Percentiles rank a stretch among this genome's conserved stretches.
Evolutionary conservation across 208 protist species (phyloP).

Genomic region (Porcisia hertigi): DNA sequence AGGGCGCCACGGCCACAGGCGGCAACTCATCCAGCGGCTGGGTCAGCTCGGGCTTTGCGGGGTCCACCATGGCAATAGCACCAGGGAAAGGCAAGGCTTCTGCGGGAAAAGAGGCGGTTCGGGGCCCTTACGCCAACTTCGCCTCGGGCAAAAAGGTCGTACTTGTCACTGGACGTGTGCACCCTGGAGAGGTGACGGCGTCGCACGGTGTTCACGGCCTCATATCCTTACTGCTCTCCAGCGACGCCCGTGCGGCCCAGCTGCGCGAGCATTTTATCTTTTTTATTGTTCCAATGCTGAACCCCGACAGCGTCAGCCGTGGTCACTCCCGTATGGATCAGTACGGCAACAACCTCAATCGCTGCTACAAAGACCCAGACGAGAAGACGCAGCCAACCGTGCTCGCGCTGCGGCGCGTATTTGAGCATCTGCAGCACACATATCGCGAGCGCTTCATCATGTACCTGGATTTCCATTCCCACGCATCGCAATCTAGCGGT

Average conservation of each 20-base stretch:
- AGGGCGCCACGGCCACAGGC: not conserved
- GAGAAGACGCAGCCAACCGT: slow-evolving; percentile 79
- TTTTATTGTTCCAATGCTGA: slow-evolving; percentile 93
- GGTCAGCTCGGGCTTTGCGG: not conserved
- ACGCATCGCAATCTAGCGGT: slow-evolving; percentile 87
- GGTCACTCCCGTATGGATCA: slow-evolving; percentile 93
- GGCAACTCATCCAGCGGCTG: not conserved
- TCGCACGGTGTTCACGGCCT: slow-evolving; percentile 91
- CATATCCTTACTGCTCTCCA: slow-evolving; percentile 82
- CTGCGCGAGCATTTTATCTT: slow-evolving; percentile 93
- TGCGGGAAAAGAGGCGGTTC: slow-evolving; percentile 20
- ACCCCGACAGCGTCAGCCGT: slow-evolving; percentile 93
- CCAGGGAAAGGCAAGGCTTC: slow-evolving; percentile 15
- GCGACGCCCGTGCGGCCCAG: slow-evolving; percentile 55
- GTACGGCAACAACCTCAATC: slow-evolving; percentile 93
- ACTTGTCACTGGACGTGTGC: slow-evolving; percentile 89
- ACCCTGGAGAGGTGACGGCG: slow-evolving; percentile 93
- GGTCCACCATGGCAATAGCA: not conserved
- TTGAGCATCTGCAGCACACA: slow-evolving; percentile 65
- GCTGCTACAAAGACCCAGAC: slow-evolving; percentile 90
- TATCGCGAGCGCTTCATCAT: slow-evolving; percentile 80
- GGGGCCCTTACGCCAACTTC: slow-evolving; percentile 76
- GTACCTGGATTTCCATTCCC: slow-evolving; percentile 94
- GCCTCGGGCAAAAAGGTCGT: slow-evolving; percentile 85
- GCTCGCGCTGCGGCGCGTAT: slow-evolving; percentile 73